These are phyloP conservation scores for Tolypocladium cylindrosporum DNA, from an alignment of 2,329 filamentous ascomycete genomes.

Conservation along the genomic window DNA sequence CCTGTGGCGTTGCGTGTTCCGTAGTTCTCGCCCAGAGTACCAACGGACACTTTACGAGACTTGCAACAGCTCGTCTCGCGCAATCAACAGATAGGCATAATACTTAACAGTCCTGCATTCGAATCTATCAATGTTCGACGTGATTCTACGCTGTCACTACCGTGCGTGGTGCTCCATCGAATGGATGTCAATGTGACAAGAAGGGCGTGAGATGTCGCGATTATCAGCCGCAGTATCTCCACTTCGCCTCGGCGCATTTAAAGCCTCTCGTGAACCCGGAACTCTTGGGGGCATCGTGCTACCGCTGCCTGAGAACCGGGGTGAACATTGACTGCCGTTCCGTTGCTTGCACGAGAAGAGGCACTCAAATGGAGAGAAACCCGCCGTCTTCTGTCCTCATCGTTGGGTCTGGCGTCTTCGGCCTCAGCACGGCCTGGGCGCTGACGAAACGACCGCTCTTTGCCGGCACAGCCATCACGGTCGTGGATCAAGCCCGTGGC, in stretches of 20 bases:
- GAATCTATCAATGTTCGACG: not conserved
- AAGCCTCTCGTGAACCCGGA: not conserved
- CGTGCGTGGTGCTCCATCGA: not conserved
- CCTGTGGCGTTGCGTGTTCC: not conserved
- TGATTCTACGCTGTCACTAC: not conserved
- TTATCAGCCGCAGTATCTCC: not conserved
- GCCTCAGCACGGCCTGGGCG: slow-evolving; percentile 53
- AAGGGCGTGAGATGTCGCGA: not conserved
- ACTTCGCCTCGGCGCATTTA: not conserved
- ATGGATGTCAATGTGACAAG: not conserved
- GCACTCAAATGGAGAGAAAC: slow-evolving; percentile 13
- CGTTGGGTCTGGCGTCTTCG: slow-evolving; percentile 58
- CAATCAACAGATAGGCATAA: not conserved
- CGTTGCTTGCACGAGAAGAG: not conserved
- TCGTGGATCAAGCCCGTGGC: slow-evolving; percentile 45
- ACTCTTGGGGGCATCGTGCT: not conserved
- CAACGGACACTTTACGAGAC: not conserved
- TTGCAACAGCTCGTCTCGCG: not conserved
- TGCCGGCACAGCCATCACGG: slow-evolving; percentile 41
- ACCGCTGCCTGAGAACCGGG: not conserved
- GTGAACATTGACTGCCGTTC: not conserved
- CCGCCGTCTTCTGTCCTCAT: slow-evolving; percentile 49
- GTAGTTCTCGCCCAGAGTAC: not conserved
- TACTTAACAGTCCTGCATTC: not conserved
- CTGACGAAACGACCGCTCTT: slow-evolving; percentile 53